A percentile compares a stretch with the other conserved stretches of the same genome.
Evolutionary conservation across 495 filamentous ascomycete species (phyloP).

Genomic region (Trichoderma erinaceum): DNA sequence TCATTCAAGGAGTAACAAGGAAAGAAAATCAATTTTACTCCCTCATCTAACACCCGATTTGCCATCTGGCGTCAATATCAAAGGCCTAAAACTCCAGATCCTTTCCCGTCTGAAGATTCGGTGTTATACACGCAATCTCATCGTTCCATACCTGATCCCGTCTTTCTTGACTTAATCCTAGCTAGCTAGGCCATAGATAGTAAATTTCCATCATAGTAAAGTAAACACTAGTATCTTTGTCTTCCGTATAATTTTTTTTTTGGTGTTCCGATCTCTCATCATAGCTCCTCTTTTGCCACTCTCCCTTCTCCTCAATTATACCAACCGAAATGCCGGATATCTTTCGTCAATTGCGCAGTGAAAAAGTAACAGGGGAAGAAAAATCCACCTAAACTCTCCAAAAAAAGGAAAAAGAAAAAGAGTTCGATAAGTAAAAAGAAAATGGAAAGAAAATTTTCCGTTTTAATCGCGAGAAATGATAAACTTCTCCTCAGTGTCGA

Average conservation of each 20-base stretch:
- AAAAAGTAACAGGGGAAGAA: neutral
- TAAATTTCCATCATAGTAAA: neutral
- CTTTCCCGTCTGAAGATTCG: neutral
- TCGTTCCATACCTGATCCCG: neutral
- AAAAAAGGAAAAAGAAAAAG: neutral
- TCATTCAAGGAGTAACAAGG: neutral
- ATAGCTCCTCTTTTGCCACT: too few relatives aligned
- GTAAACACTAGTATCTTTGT: neutral
- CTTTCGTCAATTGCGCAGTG: neutral
- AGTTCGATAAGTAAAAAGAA: neutral
- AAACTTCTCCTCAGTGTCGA: neutral
- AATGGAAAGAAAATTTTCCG: neutral
- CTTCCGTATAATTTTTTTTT: neutral
- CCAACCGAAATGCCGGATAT: constrained; percentile 8
- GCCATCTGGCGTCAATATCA: constrained; percentile 2
- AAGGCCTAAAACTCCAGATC: constrained; percentile 13
- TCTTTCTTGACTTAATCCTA: neutral
- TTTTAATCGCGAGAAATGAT: constrained; percentile 1
- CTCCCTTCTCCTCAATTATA: constrained; percentile 13
- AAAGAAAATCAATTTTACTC: neutral
- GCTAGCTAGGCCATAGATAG: neutral
- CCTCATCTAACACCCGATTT: neutral
- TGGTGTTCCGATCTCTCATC: neutral
- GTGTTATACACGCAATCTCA: constrained; percentile 5
- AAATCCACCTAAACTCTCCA: neutral